Evolutionary conservation across 306 rosid species (phyloP), one percentile per base, ranked within the genome.

Genomic region (Lotus japonicus): DNA sequence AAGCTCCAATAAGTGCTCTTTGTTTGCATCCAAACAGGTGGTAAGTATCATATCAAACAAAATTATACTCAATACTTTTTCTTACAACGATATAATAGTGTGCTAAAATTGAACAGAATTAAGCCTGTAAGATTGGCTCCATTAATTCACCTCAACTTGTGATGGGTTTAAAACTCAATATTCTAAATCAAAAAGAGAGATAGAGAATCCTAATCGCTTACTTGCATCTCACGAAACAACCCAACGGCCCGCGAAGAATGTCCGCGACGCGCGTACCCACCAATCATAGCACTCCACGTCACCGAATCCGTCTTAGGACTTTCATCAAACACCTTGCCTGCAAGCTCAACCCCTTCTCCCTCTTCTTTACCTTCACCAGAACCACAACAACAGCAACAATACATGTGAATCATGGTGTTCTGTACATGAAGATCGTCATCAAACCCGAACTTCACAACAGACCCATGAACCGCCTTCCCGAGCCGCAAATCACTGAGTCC

Each of bases 281-380:
- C 96, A 53, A 92, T 86, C 91, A 92, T 87, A 7, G 96, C 92
- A 71, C 95, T 92, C 96, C 98, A 92, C 1, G 96, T 80, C 6
- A 92, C 91, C 11, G 89, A 83, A 62, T 92, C 92, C 59, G 11
- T 12, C 73, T 64, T 79, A 2, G 86, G 72, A 83, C 81, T 83
- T 74, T 80, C 88, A 68, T 87, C 98, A 17, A 89, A 92, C 87
- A 92, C 70, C 77, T 83, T 89, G 42, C 84, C 58, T 0, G 95
- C 98, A 80, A 28, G 38, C 21, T 60, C 76, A 51, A 83, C 53
- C 70, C 89, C 96, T 13, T 75, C 83, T 3, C 52, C 36, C 7
- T 5, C 8, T 3, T 55, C 36, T n/a, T 5, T 11, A 9, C 3
- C 31, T 26, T 11, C 45, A 1, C 11, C 43, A 39, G 4, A 5